Conservation (phyloP, 1,284 basidiomycete genomes). For the Hemileia vastatrix region DNA sequence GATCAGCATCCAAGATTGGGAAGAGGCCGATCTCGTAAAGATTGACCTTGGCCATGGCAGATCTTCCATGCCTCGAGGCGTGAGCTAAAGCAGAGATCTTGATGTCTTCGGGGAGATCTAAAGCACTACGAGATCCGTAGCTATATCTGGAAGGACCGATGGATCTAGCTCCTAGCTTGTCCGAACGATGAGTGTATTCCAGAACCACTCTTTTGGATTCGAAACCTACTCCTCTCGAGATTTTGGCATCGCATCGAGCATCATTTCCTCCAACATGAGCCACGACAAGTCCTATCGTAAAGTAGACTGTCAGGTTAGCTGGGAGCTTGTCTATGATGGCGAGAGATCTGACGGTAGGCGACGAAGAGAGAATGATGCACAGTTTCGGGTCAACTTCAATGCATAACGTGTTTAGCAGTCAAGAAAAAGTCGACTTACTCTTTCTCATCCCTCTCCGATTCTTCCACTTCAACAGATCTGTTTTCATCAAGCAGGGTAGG, state of each 20-base stretch:
- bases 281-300: conserved; percentile 32
- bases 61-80: conserved; percentile 28
- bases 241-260: conserved; percentile 26
- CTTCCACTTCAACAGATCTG: neutral
- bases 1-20: conserved; percentile 42
- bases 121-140: conserved; percentile 31
- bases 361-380: neutral
- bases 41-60: conserved; percentile 26
- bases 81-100: conserved; percentile 28
- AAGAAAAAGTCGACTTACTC: neutral
- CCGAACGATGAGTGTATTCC: conserved; percentile 25
- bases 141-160: conserved; percentile 22
- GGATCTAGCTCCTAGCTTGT: conserved; percentile 4
- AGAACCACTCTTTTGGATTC: conserved; percentile 32
- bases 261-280: conserved; percentile 34
- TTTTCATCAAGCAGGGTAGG: neutral
- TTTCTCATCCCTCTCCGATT: neutral
- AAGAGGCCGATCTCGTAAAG: conserved; percentile 41
- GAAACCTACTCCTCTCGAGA: conserved; percentile 34
- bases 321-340: conserved; percentile 31
- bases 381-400: neutral
- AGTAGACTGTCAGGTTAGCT: conserved; percentile 27
- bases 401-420: neutral
- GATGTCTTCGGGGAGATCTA: conserved; percentile 35
- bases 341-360: neutral